Conservation (phyloP, 805 yeast species). For the Pichia eremophila region DNA sequence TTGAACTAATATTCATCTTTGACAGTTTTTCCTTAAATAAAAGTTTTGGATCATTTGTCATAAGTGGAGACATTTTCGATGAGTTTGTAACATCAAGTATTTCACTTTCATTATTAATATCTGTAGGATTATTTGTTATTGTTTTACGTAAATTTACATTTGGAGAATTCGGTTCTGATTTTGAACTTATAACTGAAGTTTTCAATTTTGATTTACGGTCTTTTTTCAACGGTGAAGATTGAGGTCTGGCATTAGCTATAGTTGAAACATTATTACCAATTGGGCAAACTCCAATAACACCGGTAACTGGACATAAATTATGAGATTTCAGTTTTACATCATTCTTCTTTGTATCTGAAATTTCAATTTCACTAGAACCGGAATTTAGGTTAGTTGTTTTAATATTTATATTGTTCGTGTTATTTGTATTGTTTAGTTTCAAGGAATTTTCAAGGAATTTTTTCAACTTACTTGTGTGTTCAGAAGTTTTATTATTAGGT, state of each 20-base stretch:
- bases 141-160: neutral
- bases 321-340: neutral
- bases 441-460: slow-evolving; percentile 22
- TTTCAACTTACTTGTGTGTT: slow-evolving; percentile 26
- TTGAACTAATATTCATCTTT: slow-evolving; percentile 24
- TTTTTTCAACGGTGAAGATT: neutral
- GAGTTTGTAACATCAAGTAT: neutral
- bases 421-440: neutral
- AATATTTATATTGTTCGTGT: neutral
- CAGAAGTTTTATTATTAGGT: slow-evolving; percentile 19
- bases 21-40: slow-evolving; percentile 28
- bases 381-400: neutral
- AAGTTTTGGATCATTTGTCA: slow-evolving; percentile 36
- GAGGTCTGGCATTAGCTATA: neutral
- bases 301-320: slow-evolving; percentile 17
- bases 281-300: slow-evolving; percentile 20
- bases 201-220: neutral
- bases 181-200: slow-evolving; percentile 23
- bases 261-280: slow-evolving; percentile 3
- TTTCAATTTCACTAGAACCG: neutral
- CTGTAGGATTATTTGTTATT: neutral
- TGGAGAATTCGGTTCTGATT: neutral
- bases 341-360: neutral
- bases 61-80: slow-evolving; percentile 33
- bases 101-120: neutral